These are phyloP conservation scores for Xylaria sp. DNA, from an alignment of 2,329 filamentous ascomycete genomes.

Conservation along the genomic window DNA sequence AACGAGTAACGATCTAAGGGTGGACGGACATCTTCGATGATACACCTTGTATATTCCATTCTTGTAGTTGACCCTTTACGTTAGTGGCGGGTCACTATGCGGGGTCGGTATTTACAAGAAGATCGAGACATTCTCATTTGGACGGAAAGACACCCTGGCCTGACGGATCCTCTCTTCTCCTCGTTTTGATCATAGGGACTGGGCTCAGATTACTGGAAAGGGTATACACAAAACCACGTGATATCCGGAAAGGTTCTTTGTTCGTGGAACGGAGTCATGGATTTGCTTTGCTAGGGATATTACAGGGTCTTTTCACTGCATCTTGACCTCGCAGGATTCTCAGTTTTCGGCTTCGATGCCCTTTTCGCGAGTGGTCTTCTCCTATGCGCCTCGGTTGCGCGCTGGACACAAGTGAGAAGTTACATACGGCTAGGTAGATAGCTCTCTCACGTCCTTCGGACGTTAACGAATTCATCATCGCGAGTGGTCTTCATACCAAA, in stretches of 20 bases:
- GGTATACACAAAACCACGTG: constrained; percentile 17
- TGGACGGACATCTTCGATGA: constrained; percentile 24
- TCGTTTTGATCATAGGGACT: constrained; percentile 5
- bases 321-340: constrained; percentile 1
- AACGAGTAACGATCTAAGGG: constrained; percentile 19
- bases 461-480: no score
- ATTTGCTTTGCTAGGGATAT: constrained; percentile 28
- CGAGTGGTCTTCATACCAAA: no score
- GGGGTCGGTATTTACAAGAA: constrained; percentile 20
- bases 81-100: constrained; percentile 10
- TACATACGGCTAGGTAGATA: no score
- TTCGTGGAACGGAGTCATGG: constrained; percentile 27
- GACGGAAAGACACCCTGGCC: constrained; percentile 7
- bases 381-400: not conserved
- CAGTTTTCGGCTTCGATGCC: not conserved
- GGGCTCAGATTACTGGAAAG: constrained; percentile 1
- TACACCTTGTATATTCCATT: constrained; percentile 30
- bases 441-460: no score
- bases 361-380: not conserved
- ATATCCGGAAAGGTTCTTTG: constrained; percentile 22
- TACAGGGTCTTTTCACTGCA: constrained; percentile 10
- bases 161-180: not conserved
- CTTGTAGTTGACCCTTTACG: constrained; percentile 17
- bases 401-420: no score
- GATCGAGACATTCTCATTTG: constrained; percentile 20